Evolutionary conservation across 2,329 filamentous ascomycete species (phyloP), one percentile per base, ranked within the genome.

Genomic region (Aspergillus pseudoglaucus): DNA sequence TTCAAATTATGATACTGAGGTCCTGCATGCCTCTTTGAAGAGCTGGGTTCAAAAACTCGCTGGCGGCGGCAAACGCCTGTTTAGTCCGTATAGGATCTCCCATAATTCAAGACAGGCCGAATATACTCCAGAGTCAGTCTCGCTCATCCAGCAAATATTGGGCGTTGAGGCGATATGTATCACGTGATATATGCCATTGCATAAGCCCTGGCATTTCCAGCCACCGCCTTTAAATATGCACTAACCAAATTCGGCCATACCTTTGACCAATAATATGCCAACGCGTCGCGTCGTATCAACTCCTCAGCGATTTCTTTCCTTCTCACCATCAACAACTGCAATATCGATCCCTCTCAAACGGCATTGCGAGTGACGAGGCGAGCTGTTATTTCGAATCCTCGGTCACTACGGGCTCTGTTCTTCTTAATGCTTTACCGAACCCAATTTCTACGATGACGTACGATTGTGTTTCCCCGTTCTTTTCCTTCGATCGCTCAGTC

Each of bases 11-110:
- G 48, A 20, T 44, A 47, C 44, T 54, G 47, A 56, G 42, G 53
- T 52, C 3, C 48, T 52, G 53, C 68, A 54, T 70, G 64, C 69
- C 69, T 71, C 64, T 60, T 54, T 67, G 60, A 49, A 72, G 59
- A 37, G 70, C 66, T 25, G 69, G 67, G 46, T 53, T 59, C 39
- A 72, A 53, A 51, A 71, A 72, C 18, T 56, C 54, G 46, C 58
- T 57, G 27, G 67, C 65, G 25, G 59, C 57, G 40, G 61, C 56
- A 47, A 72, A 71, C 7, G 63, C 65, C 47, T 58, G 55, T 45
- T 51, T 59, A 25, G 65, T 39, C 37, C 52, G 47, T 20, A 35
- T 49, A 2, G 52, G 42, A 20, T 62, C 54, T 25, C 53, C 58
- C 69, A 71, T 72, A 17, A 48, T 59, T 40, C 35, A 7, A 14